phyloP scores from a whole-genome alignment of 2,329 filamentous ascomycete species.

The Achaetomium macrosporum region DNA sequence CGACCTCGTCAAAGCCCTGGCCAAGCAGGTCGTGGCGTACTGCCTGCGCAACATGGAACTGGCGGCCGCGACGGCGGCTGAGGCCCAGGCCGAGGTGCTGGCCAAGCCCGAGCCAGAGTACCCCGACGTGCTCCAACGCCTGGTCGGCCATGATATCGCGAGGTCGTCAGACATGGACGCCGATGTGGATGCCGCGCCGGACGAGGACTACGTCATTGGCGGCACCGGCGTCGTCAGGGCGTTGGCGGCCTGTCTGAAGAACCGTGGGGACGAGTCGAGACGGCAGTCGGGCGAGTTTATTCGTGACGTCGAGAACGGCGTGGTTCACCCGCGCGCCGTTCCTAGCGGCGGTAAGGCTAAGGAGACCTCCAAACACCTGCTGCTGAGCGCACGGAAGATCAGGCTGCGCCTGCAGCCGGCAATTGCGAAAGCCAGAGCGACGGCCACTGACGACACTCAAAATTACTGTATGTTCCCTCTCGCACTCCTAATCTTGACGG shows the following conservation, averaged over 20 bases:
- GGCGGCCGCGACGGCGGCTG: slow-evolving; percentile 34
- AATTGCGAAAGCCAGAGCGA: slow-evolving; percentile 65
- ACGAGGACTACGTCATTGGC: slow-evolving; percentile 93
- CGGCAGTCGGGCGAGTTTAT: slow-evolving; percentile 48
- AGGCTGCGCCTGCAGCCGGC: slow-evolving; percentile 76
- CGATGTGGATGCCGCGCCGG: slow-evolving; percentile 64
- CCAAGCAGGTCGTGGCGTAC: slow-evolving; percentile 92
- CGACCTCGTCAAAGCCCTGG: slow-evolving; percentile 85
- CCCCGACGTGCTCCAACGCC: slow-evolving; percentile 78
- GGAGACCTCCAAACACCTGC: slow-evolving; percentile 86
- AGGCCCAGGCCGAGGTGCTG: slow-evolving; percentile 23
- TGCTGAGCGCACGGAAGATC: slow-evolving; percentile 85
- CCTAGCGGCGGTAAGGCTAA: slow-evolving; percentile 62
- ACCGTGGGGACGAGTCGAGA: slow-evolving; percentile 62
- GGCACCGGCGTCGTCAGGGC: slow-evolving; percentile 95
- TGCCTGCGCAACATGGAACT: slow-evolving; percentile 86
- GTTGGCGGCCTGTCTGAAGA: slow-evolving; percentile 81
- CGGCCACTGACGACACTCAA: slow-evolving; percentile 56
- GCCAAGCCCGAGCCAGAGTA: slow-evolving; percentile 41
- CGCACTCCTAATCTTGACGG: background rate
- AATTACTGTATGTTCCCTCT: slow-evolving; percentile 61
- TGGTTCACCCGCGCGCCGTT: slow-evolving; percentile 33
- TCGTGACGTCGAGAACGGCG: slow-evolving; percentile 47
- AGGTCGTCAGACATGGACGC: slow-evolving; percentile 48
- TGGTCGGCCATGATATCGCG: slow-evolving; percentile 65